Evolutionary conservation across 2,329 filamentous ascomycete species (phyloP), one percentile per base, ranked within the genome.

Genomic region (Xenoacremonium recifei): DNA sequence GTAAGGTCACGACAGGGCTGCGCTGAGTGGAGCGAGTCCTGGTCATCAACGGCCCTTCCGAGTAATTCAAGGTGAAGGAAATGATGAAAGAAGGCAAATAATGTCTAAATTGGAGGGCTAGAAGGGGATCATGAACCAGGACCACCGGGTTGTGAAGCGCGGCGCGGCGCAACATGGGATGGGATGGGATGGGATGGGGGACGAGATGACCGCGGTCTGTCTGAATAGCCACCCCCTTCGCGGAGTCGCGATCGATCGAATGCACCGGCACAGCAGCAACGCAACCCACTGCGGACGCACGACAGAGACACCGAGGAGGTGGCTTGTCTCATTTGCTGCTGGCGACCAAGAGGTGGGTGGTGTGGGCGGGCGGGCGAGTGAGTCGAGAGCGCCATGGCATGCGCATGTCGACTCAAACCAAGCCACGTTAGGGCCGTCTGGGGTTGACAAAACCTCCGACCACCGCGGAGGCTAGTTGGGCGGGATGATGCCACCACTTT

Each of bases 381-480:
- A 57, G 54, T 56, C 50, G 54, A 55, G 46, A 35, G 50, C 38
- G 44, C 43, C 45, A 42, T 52, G 53, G 45, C 42, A 47, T 49
- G 51, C 49, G 39, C 48, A 46, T 53, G 47, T 56, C 53, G 50
- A 56, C 49, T 53, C 49, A 51, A 49, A 54, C 54, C 54, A 45
- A 48, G 54, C 54, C 54, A 57, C 54, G 54, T 57, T 57, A 54
- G 54, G 42, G 47, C 50, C 40, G 54, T 57, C 54, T 58, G 54
- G 54, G 54, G 54, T 57, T 58, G 50, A 57, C 53, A 56, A 57
- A 55, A 56, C 50, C 51, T 57, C 54, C 54, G 54, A 57, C 48
- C 38, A 47, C 30, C 51, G 48, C 35, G 53, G 49, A 51, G 44
- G n/a, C n/a, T n/a, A n/a, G n/a, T n/a, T n/a, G n/a, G n/a, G 37